These are phyloP conservation scores for Coemansia sp. DNA, from an alignment of 192 early-diverging fungal genomes.

Conservation along the genomic window DNA sequence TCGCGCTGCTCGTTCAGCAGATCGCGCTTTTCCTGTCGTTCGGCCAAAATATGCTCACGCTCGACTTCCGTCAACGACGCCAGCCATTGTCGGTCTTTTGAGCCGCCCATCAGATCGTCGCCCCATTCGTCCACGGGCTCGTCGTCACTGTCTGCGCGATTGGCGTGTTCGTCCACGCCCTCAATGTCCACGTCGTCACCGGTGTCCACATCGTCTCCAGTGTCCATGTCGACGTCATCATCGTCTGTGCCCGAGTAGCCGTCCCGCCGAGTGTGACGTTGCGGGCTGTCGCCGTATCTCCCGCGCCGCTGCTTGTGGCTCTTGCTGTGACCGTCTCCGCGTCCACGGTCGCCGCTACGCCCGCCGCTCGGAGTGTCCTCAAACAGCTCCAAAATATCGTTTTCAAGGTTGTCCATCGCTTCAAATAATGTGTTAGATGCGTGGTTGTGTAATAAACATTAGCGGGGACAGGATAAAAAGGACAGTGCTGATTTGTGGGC, in stretches of 20 bases:
- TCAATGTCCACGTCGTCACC: conserved; percentile 45
- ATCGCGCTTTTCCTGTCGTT: conserved; percentile 66
- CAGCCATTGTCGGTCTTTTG: conserved; percentile 61
- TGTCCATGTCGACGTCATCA: conserved; percentile 31
- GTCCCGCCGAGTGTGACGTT: conserved; percentile 19
- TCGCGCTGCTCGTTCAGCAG: conserved; percentile 46
- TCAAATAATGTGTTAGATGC: not conserved
- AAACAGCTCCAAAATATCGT: conserved; percentile 52
- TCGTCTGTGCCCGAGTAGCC: conserved; percentile 35
- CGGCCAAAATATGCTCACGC: conserved; percentile 72
- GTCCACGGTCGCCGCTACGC: conserved; percentile 27
- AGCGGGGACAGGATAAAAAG: too few relatives aligned
- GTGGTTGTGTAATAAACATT: not conserved
- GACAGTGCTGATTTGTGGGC: too few relatives aligned
- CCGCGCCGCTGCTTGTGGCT: conserved; percentile 23
- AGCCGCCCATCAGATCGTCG: conserved; percentile 72
- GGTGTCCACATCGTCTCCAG: conserved; percentile 17
- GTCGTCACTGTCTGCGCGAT: conserved; percentile 58
- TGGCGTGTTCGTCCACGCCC: conserved; percentile 29
- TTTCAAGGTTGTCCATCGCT: conserved; percentile 42
- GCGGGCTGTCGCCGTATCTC: conserved; percentile 28
- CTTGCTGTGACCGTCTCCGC: conserved; percentile 22
- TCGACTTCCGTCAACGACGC: conserved; percentile 69
- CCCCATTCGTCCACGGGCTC: conserved; percentile 68
- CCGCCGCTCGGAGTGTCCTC: conserved; percentile 25